Base-by-base conservation (phyloP, 495 filamentous ascomycete species). In the Jackrogersella multiformis region DNA sequence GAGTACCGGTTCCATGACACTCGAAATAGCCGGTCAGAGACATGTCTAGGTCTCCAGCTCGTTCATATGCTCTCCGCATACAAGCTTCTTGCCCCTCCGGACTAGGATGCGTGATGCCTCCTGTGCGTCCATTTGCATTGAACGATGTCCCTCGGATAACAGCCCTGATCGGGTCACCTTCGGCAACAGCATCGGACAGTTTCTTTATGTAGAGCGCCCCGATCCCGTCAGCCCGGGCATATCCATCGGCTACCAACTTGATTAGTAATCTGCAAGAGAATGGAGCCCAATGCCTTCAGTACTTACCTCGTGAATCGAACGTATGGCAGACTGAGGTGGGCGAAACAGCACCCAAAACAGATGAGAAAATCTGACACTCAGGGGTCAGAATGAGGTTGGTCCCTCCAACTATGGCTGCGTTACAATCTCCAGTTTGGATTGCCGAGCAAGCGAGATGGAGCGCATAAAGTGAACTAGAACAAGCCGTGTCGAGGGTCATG, bases 221-320 rank as follows among this genome's bases (percentile, higher is more conserved):
- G 15, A 87, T 56, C 0, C 79, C 88, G 49, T 92, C 89, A 1
- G 77, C 88, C 4, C 88, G 74, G 0, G 71, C 84, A n/a, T n/a
- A n/a, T n/a, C n/a, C n/a, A n/a, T n/a, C n/a, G n/a, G n/a, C n/a
- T n/a, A n/a, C n/a, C n/a, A n/a, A n/a, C n/a, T n/a, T n/a, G n/a
- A n/a, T n/a, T n/a, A n/a, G n/a, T n/a, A n/a, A n/a, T n/a, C n/a
- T n/a, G n/a, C n/a, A n/a, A n/a, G n/a, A n/a, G n/a, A n/a, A n/a
- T n/a, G n/a, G n/a, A n/a, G n/a, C n/a, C n/a, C n/a, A n/a, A n/a
- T n/a, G n/a, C n/a, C n/a, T n/a, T n/a, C n/a, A n/a, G n/a, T n/a
- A n/a, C n/a, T n/a, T n/a, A n/a, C n/a, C n/a, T n/a, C n/a, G n/a
- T n/a, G n/a, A n/a, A n/a, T n/a, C n/a, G 35, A 79, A 81, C 0